Percentiles rank a stretch among this genome's conserved stretches.
These are phyloP conservation scores for Colletotrichum agaves DNA, from an alignment of 2,329 filamentous ascomycete genomes.

Conservation along the genomic window DNA sequence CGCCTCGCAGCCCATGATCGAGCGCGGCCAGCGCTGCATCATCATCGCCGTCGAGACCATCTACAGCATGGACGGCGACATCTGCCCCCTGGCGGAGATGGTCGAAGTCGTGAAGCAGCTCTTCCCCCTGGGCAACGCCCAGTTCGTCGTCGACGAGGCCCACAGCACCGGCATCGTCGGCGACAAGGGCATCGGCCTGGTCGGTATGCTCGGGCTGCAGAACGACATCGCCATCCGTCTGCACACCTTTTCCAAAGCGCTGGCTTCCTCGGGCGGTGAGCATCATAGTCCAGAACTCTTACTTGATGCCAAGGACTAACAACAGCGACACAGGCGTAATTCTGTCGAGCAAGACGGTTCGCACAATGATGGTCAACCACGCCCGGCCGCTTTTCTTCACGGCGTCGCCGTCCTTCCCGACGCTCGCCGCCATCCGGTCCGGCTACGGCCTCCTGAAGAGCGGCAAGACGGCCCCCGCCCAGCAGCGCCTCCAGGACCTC, in stretches of 20 bases:
- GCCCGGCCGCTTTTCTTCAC: slow-evolving; percentile 39
- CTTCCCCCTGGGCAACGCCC: slow-evolving; percentile 50
- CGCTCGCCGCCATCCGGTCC: slow-evolving; percentile 39
- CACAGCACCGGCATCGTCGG: slow-evolving; percentile 64
- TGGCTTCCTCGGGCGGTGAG: slow-evolving; percentile 50
- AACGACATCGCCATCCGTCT: slow-evolving; percentile 59
- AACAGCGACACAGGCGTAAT: too few relatives aligned
- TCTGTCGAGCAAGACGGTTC: too few relatives aligned
- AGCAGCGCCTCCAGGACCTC: not conserved
- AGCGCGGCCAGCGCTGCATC: slow-evolving; percentile 45
- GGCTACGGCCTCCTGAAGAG: slow-evolving; percentile 38
- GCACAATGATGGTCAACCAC: slow-evolving; percentile 39
- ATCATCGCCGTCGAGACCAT: slow-evolving; percentile 54
- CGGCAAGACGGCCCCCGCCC: slow-evolving; percentile 12
- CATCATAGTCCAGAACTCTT: too few relatives aligned
- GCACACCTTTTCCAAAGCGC: slow-evolving; percentile 64
- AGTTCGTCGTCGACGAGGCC: slow-evolving; percentile 67
- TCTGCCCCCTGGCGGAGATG: slow-evolving; percentile 52
- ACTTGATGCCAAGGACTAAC: too few relatives aligned
- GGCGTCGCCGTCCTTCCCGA: slow-evolving; percentile 39
- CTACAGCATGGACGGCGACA: slow-evolving; percentile 62
- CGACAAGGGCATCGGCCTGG: slow-evolving; percentile 57
- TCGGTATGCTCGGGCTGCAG: slow-evolving; percentile 60
- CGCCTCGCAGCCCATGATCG: slow-evolving; percentile 44
- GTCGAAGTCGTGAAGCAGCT: slow-evolving; percentile 49